Evolutionary conservation across 2,329 filamentous ascomycete species (phyloP), one percentile per base, ranked within the genome.

Genomic region (Cercospora beticola): DNA sequence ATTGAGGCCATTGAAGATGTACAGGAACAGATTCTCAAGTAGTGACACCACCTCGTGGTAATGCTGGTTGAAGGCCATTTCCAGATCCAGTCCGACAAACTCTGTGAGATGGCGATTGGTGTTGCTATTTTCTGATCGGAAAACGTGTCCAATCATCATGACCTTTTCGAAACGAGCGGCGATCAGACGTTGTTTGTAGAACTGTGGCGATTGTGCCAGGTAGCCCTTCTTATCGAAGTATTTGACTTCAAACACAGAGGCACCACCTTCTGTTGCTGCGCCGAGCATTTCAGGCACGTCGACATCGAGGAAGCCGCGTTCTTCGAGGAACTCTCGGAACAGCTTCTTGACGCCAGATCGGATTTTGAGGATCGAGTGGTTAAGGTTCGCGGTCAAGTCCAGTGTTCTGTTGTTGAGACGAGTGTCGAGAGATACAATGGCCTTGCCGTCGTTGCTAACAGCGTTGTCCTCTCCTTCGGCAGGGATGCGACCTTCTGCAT

Each of bases 391-490:
- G 67, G 95, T 90, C 78, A 97, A 91, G 83, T 97, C 94, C 83
- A 99, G 91, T 63, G 92, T 92, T 69, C 92, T 89, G 86, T 98
- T 97, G 84, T 97, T 91, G 62, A 97, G 87, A 74, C 94, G 89
- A 1, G 93, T 96, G 77, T 89, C 88, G 79, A 98, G 88, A 69
- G 88, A 91, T 31, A 96, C 94, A 63, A 91, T 86, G 0, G 94
- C 92, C 61, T 83, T 78, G 31, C 83, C 83, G 9, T 84, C 83
- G 68, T 86, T 86, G 64, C 68, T 62, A 1, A 69, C 67, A 4
- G 84, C 81, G 69, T 83, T 79, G 54, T 84, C 83, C 46, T 84
- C 81, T 23, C 80, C 79, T 62, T 83, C 82, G 14, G 73, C 79
- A 1, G 83, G 83, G 36, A 85, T 77, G 4, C 83, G 82, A 63